These are phyloP conservation scores for Symbiotaphrina buchneri DNA, from an alignment of 495 filamentous ascomycete genomes.

Conservation along the genomic window DNA sequence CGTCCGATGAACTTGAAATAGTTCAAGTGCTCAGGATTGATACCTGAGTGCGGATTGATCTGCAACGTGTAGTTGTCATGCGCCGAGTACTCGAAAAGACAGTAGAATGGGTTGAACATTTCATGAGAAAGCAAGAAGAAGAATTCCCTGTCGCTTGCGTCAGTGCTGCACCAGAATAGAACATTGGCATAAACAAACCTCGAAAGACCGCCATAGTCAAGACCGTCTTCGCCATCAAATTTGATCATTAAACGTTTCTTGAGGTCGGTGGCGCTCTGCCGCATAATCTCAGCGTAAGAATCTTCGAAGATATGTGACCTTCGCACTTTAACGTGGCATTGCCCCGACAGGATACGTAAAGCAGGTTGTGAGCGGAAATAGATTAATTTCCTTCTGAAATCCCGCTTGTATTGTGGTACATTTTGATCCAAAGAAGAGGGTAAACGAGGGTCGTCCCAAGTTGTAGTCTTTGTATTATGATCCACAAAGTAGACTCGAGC, in stretches of 20 bases:
- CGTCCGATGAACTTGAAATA: slow-evolving; percentile 99
- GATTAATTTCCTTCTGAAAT: slow-evolving; percentile 92
- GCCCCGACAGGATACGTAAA: slow-evolving; percentile 80
- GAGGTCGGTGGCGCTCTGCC: slow-evolving; percentile 83
- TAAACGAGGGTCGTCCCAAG: slow-evolving; percentile 94
- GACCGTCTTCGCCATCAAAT: slow-evolving; percentile 93
- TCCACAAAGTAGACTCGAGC: slow-evolving; percentile 97
- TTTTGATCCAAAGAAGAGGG: slow-evolving; percentile 96
- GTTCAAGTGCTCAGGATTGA: slow-evolving; percentile 97
- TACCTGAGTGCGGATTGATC: slow-evolving; percentile 98
- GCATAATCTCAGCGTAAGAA: slow-evolving; percentile 94
- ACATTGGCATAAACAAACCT: slow-evolving; percentile 20
- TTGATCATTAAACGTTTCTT: slow-evolving; percentile 99
- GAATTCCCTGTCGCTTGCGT: slow-evolving; percentile 48
- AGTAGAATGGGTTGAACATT: slow-evolving; percentile 99
- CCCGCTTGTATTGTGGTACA: slow-evolving; percentile 97
- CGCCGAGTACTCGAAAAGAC: slow-evolving; percentile 96
- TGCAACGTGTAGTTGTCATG: slow-evolving; percentile 99
- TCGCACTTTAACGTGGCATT: slow-evolving; percentile 95
- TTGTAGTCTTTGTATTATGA: slow-evolving; percentile 98
- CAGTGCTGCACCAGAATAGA: background rate
- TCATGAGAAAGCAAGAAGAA: slow-evolving; percentile 99
- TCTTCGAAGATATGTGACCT: slow-evolving; percentile 96
- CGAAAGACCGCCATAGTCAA: slow-evolving; percentile 95
- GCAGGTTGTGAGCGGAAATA: slow-evolving; percentile 98